These are phyloP conservation scores for Colletotrichum karsti DNA, from an alignment of 2,329 filamentous ascomycete species.

Conservation along the genomic window DNA sequence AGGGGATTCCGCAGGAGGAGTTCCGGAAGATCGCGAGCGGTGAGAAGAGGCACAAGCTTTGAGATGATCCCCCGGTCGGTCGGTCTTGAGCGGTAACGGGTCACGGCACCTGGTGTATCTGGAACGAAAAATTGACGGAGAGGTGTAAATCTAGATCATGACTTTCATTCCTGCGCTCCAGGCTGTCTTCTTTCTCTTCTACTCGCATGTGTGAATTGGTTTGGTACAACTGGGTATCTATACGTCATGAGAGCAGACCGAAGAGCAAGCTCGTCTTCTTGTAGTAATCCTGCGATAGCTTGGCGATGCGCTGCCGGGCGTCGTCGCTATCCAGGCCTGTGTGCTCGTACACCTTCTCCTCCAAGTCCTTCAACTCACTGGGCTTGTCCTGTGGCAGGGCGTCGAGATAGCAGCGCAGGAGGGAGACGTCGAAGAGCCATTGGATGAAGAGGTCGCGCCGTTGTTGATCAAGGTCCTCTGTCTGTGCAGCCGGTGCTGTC, in stretches of 20 bases:
- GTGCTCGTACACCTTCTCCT: slow-evolving; percentile 52
- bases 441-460: slow-evolving; percentile 62
- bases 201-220: neutral
- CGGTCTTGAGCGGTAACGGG: no score
- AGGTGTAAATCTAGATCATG: neutral
- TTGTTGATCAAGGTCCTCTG: slow-evolving; percentile 34
- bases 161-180: neutral
- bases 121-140: neutral
- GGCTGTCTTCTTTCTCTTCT: neutral
- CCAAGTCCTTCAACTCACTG: slow-evolving; percentile 51
- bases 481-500: slow-evolving; percentile 12
- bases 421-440: slow-evolving; percentile 67
- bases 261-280: slow-evolving; percentile 85
- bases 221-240: slow-evolving; percentile 1
- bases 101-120: no score
- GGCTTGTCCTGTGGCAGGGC: slow-evolving; percentile 32
- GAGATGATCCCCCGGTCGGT: no score
- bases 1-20: slow-evolving; percentile 85
- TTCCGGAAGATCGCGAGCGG: slow-evolving; percentile 86
- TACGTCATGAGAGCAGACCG: slow-evolving; percentile 68
- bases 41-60: slow-evolving; percentile 95
- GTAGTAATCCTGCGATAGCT: slow-evolving; percentile 80
- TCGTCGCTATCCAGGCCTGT: slow-evolving; percentile 57
- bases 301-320: slow-evolving; percentile 62
- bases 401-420: slow-evolving; percentile 58